These are phyloP conservation scores for Drechslerella coelobrocha DNA, from an alignment of 2,329 filamentous ascomycete genomes.

Conservation along the genomic window DNA sequence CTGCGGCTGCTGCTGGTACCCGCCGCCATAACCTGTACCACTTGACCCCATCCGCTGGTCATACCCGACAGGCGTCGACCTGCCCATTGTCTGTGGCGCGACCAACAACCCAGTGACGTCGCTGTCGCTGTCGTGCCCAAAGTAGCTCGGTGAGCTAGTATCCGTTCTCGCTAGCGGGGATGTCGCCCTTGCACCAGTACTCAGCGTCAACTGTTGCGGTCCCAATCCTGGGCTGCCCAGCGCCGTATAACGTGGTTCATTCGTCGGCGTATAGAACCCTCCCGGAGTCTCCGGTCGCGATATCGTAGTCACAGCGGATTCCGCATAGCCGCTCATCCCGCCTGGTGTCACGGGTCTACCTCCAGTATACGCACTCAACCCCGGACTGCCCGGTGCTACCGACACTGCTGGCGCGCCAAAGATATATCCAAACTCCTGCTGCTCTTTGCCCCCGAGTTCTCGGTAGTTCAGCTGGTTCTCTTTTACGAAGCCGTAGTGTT, in stretches of 20 bases:
- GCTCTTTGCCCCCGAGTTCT: slow-evolving; percentile 20
- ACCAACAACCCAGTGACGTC: slow-evolving; percentile 28
- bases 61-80: slow-evolving; percentile 16
- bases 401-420: slow-evolving; percentile 19
- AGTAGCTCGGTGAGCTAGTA: slow-evolving; percentile 1
- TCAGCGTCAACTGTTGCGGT: slow-evolving; percentile 20
- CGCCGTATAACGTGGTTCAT: background rate
- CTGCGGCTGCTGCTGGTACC: slow-evolving; percentile 3
- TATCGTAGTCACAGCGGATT: background rate
- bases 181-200: background rate
- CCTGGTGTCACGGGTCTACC: slow-evolving; percentile 10
- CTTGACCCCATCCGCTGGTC: slow-evolving; percentile 21
- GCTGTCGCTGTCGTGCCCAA: slow-evolving; percentile 25
- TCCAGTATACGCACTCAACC: background rate
- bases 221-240: slow-evolving; percentile 26
- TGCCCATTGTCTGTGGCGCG: slow-evolving; percentile 15
- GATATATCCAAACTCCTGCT: slow-evolving; percentile 31
- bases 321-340: background rate
- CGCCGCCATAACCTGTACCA: slow-evolving; percentile 8
- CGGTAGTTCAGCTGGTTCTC: slow-evolving; percentile 38
- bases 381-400: slow-evolving; percentile 5
- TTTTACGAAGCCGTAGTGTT: slow-evolving; percentile 37
- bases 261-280: background rate
- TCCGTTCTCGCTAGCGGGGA: slow-evolving; percentile 27
- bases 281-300: slow-evolving; percentile 24